Conservation (phyloP, 139 green algal species). For the Haematococcus lacustris region DNA sequence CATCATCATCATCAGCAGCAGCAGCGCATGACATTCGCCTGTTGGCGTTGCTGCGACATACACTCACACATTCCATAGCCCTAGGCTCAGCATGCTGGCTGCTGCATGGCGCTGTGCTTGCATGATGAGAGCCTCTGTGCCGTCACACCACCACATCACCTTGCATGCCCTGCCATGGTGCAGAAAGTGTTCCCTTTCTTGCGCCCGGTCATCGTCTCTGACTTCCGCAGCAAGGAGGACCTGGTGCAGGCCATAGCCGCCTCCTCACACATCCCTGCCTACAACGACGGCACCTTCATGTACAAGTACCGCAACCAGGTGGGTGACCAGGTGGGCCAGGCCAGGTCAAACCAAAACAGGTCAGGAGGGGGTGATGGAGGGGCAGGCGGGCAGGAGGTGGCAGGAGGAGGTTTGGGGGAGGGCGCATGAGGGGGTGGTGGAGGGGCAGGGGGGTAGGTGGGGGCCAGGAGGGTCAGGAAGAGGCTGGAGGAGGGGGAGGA, state of each 20-base stretch:
- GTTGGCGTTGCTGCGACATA: neutral
- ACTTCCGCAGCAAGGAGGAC: slow-evolving; percentile 54
- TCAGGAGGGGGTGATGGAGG: too few relatives aligned
- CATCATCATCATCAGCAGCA: neutral
- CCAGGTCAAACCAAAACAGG: too few relatives aligned
- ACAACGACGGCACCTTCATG: slow-evolving; percentile 32
- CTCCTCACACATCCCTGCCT: slow-evolving; percentile 63
- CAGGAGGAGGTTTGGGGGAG: too few relatives aligned
- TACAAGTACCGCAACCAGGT: slow-evolving; percentile 44
- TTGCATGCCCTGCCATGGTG: too few relatives aligned
- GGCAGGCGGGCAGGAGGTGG: too few relatives aligned
- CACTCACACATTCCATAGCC: neutral
- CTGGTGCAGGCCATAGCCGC: slow-evolving; percentile 64
- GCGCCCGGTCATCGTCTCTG: slow-evolving; percentile 36
- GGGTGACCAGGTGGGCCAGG: too few relatives aligned
- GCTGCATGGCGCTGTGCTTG: neutral
- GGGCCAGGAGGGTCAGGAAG: too few relatives aligned
- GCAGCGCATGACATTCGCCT: neutral
- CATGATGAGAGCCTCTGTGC: neutral
- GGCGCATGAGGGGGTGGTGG: too few relatives aligned
- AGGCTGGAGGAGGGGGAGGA: too few relatives aligned
- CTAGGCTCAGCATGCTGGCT: neutral
- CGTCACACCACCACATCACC: neutral
- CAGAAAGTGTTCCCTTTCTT: slow-evolving; percentile 30
- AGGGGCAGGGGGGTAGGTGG: too few relatives aligned